Evolutionary conservation across 2,329 filamentous ascomycete species (phyloP).

Genomic region (Cercospora sp.): DNA sequence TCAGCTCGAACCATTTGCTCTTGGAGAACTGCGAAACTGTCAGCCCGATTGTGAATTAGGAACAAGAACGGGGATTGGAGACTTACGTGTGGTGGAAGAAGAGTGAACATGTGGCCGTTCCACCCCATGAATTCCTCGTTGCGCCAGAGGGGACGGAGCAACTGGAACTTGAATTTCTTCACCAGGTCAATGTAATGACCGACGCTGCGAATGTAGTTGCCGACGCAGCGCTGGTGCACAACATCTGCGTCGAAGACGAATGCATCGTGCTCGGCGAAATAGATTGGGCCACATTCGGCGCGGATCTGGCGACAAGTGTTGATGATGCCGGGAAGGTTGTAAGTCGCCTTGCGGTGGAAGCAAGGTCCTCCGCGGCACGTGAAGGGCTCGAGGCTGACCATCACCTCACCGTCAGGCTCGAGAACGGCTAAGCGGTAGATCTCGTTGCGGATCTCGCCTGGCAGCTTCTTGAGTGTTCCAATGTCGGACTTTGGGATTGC

Average conservation of each 20-base stretch:
- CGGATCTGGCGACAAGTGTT: conserved; percentile 32
- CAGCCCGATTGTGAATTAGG: background rate
- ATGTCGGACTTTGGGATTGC: conserved; percentile 23
- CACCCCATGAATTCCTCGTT: conserved; percentile 14
- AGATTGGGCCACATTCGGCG: conserved; percentile 30
- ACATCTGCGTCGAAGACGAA: conserved; percentile 30
- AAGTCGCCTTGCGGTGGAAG: conserved; percentile 19
- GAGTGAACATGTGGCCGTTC: conserved; percentile 25
- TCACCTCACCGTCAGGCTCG: conserved; percentile 13
- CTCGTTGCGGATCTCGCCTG: conserved; percentile 31
- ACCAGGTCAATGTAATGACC: conserved; percentile 24
- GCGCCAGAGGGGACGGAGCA: conserved; percentile 20
- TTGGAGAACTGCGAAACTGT: background rate
- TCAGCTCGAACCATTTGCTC: background rate
- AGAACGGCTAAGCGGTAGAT: conserved; percentile 31
- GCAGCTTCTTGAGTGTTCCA: conserved; percentile 30
- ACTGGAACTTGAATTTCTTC: conserved; percentile 21
- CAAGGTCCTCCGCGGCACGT: conserved; percentile 27
- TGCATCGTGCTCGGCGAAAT: conserved; percentile 26
- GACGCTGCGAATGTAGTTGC: conserved; percentile 24
- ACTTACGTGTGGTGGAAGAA: background rate
- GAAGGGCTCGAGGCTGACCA: conserved; percentile 18
- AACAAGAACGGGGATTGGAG: background rate
- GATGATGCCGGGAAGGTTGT: conserved; percentile 29
- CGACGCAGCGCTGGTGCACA: conserved; percentile 29